Conservation (phyloP, 306 rosid species). For the Medicago truncatula region MtrunA17r5.0-ANR NC_053045.1:48940001-48940500, state of each 20-base stretch:
- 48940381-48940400: too few relatives aligned
- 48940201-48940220: slow-evolving; percentile 40
- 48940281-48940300: slow-evolving; percentile 32
- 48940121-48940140: slow-evolving; percentile 31
- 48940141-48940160: slow-evolving; percentile 46
- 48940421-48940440: too few relatives aligned
- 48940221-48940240: slow-evolving; percentile 51
- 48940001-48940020: slow-evolving; percentile 21
- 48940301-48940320: slow-evolving; percentile 37
- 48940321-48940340: slow-evolving; percentile 26
- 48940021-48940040: slow-evolving; percentile 26
- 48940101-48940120: slow-evolving; percentile 39
- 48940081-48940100: slow-evolving; percentile 49
- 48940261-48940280: slow-evolving; percentile 18
- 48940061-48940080: slow-evolving; percentile 35
- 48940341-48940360: not conserved
- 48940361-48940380: not conserved
- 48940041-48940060: slow-evolving; percentile 39
- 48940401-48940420: too few relatives aligned
- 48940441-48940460: too few relatives aligned
- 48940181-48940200: slow-evolving; percentile 42
- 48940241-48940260: slow-evolving; percentile 38
- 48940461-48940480: too few relatives aligned
- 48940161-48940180: slow-evolving; percentile 43
- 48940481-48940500: too few relatives aligned